These are phyloP conservation scores for Kwoniella sp. DNA, from an alignment of 768 basidiomycete species.

Conservation along the genomic window DNA sequence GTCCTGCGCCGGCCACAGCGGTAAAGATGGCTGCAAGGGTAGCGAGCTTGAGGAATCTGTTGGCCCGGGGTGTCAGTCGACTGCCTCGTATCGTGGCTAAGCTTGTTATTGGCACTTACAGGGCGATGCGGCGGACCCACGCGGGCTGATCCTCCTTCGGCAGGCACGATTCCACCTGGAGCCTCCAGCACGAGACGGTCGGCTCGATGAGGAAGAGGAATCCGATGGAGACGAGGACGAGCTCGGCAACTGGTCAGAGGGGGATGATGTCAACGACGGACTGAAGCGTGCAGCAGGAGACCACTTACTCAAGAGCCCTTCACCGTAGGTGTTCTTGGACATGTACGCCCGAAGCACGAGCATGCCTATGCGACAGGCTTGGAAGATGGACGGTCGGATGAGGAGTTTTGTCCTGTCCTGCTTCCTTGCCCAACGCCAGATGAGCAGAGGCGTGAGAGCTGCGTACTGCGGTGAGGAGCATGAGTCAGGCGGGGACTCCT, in stretches of 20 bases:
- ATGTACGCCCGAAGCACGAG: constrained; percentile 22
- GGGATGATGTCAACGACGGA: background rate
- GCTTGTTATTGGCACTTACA: background rate
- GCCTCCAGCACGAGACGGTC: constrained; percentile 17
- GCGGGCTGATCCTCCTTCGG: constrained; percentile 5
- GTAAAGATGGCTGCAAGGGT: constrained; percentile 18
- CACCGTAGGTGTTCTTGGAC: constrained; percentile 15
- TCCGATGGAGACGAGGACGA: constrained; percentile 25
- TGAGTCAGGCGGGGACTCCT: background rate
- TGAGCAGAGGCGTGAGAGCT: constrained; percentile 3
- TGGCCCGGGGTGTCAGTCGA: background rate
- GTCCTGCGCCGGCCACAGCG: constrained; percentile 10
- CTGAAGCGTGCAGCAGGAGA: too few species aligned
- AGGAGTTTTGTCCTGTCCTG: constrained; percentile 7
- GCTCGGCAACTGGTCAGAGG: constrained; percentile 25
- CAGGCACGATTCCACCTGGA: constrained; percentile 7
- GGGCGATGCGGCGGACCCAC: constrained; percentile 15
- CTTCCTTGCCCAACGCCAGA: constrained; percentile 9
- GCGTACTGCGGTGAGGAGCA: constrained; percentile 13
- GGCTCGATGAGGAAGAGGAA: constrained; percentile 33
- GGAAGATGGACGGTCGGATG: constrained; percentile 23
- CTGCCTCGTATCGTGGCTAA: background rate
- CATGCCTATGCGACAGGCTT: constrained; percentile 13
- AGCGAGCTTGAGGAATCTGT: constrained; percentile 4
- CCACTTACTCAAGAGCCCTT: constrained; percentile 24